Conservation (phyloP, 140 eudicot genomes). For the Cichorium intybus region DNA sequence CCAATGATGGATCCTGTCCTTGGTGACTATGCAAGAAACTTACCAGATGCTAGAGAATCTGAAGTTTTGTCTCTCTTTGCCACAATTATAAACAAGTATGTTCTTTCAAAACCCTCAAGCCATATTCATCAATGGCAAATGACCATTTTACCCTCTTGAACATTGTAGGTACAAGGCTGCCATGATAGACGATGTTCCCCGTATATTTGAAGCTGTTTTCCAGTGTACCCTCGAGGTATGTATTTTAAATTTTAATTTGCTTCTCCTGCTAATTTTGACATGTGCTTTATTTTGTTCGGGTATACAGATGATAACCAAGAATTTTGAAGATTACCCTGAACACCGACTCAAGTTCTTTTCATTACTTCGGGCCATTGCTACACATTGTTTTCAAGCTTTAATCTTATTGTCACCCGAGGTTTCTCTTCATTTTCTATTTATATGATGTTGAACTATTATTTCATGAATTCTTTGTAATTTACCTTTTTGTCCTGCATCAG, state of each 20-base stretch:
- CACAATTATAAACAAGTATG: slow-evolving; percentile 92
- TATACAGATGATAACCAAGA: slow-evolving; percentile 92
- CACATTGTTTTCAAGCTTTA: slow-evolving; percentile 93
- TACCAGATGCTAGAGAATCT: slow-evolving; percentile 98
- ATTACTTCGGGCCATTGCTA: slow-evolving; percentile 88
- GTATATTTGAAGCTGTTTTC: slow-evolving; percentile 90
- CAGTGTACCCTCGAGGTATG: slow-evolving; percentile 95
- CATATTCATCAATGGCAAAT: not conserved
- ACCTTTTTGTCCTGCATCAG: slow-evolving; percentile 31
- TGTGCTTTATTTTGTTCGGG: too few species aligned
- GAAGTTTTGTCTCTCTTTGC: slow-evolving; percentile 97
- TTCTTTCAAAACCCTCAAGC: too few species aligned
- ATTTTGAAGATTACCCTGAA: slow-evolving; percentile 98
- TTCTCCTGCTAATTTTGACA: slow-evolving; percentile 1
- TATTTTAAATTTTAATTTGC: not conserved
- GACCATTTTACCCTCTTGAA: not conserved
- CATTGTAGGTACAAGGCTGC: slow-evolving; percentile 73
- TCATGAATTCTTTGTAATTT: not conserved
- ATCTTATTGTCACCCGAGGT: slow-evolving; percentile 88
- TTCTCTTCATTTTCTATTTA: slow-evolving; percentile 16
- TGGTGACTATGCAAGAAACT: slow-evolving; percentile 91
- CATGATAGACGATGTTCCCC: slow-evolving; percentile 95
- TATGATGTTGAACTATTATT: not conserved
- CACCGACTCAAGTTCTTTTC: slow-evolving; percentile 97
- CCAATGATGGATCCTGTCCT: slow-evolving; percentile 99